Conservation (phyloP, 1,284 basidiomycete species). For the Moniliella sp. region DNA sequence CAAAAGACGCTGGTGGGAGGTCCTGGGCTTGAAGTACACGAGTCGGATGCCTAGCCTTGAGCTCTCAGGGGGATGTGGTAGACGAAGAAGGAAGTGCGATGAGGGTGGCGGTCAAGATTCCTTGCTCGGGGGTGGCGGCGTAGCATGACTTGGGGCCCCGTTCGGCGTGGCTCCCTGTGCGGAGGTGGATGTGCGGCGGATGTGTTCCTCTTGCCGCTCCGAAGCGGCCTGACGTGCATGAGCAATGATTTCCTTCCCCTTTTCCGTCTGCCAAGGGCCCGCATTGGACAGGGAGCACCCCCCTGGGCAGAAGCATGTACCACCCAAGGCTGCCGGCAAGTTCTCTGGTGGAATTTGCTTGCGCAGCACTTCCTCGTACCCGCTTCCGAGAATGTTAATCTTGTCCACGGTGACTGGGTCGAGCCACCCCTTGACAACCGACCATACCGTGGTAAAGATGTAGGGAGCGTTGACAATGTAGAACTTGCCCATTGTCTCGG, state of each 20-base stretch:
- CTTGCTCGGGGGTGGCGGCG: too few relatives aligned
- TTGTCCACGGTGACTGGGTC: constrained; percentile 83
- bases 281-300: constrained; percentile 73
- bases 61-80: too few relatives aligned
- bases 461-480: constrained; percentile 70
- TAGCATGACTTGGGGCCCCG: too few relatives aligned
- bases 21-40: too few relatives aligned
- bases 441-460: constrained; percentile 74
- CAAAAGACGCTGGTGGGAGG: too few relatives aligned
- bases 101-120: too few relatives aligned
- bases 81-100: too few relatives aligned
- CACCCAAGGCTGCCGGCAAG: constrained; percentile 66
- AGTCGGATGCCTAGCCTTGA: too few relatives aligned
- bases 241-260: not conserved
- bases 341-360: constrained; percentile 51
- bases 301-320: constrained; percentile 52
- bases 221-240: not conserved
- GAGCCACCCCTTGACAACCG: constrained; percentile 72
- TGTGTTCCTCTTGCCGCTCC: too few relatives aligned
- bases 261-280: constrained; percentile 60
- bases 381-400: constrained; percentile 27
- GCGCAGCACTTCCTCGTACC: constrained; percentile 17
- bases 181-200: too few relatives aligned
- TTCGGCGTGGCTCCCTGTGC: too few relatives aligned
- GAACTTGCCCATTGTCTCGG: constrained; percentile 61